phyloP scores from a whole-genome alignment of 805 yeast genomes.

The Yarrowia sp. region DNA sequence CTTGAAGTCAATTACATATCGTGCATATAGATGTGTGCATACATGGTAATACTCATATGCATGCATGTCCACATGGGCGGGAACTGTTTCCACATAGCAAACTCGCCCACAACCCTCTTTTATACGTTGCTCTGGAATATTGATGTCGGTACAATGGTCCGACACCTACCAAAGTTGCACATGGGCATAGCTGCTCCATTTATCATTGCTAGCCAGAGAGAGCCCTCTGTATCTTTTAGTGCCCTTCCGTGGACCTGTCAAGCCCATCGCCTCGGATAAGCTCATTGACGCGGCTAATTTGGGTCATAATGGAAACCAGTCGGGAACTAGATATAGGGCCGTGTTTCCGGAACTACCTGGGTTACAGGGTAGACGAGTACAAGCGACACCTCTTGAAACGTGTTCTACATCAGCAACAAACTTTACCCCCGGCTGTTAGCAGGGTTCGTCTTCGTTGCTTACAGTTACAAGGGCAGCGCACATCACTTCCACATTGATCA shows the following conservation, averaged over 20 bases:
- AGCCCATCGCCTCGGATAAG: neutral
- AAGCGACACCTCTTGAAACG: neutral
- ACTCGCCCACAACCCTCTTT: neutral
- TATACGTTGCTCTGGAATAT: neutral
- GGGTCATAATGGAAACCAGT: neutral
- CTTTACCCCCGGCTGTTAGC: neutral
- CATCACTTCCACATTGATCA: constrained; percentile 11
- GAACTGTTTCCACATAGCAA: neutral
- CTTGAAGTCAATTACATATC: neutral
- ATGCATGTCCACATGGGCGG: neutral
- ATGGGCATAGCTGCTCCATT: neutral
- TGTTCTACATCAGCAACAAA: neutral
- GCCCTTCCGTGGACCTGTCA: constrained; percentile 4
- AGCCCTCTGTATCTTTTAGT: neutral
- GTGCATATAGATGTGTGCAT: neutral
- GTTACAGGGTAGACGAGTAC: neutral
- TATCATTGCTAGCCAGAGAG: neutral
- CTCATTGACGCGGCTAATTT: neutral
- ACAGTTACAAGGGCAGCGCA: neutral
- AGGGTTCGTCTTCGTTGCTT: neutral
- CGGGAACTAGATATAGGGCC: neutral
- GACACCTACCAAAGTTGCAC: neutral
- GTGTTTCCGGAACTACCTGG: neutral
- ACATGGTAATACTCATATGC: neutral
- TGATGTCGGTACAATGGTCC: neutral